Percentiles rank a stretch among this genome's conserved stretches.
Evolutionary conservation across 2,329 filamentous ascomycete genomes (phyloP).

Genomic region (Torrubiella hemipterigena): DNA sequence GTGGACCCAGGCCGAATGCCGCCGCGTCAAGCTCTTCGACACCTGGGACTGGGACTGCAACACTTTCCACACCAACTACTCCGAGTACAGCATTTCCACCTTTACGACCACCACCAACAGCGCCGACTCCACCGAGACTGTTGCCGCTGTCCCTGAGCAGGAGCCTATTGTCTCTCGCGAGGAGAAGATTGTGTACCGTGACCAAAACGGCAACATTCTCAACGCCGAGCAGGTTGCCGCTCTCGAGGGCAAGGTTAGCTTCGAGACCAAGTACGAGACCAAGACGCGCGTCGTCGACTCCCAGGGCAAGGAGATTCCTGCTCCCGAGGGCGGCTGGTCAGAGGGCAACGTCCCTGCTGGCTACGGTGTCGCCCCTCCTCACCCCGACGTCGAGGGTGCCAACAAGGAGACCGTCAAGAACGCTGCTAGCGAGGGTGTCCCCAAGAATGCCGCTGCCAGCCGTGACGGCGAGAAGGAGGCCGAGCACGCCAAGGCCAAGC

Average conservation of each 20-base stretch:
- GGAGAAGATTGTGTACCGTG: constrained; percentile 84
- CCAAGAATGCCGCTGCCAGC: constrained; percentile 31
- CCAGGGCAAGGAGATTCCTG: constrained; percentile 62
- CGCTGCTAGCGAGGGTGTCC: too few relatives aligned
- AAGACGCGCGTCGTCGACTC: constrained; percentile 73
- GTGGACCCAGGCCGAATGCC: constrained; percentile 86
- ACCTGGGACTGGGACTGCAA: constrained; percentile 99
- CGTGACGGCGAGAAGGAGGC: constrained; percentile 48
- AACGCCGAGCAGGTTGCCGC: constrained; percentile 71
- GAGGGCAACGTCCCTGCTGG: constrained; percentile 18
- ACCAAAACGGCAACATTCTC: constrained; percentile 84
- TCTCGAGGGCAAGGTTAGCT: constrained; percentile 85
- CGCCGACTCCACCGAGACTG: constrained; percentile 10
- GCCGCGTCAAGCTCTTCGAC: constrained; percentile 71
- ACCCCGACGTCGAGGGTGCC: constrained; percentile 49
- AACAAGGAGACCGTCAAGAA: constrained; percentile 43
- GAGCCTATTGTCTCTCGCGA: constrained; percentile 37
- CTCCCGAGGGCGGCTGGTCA: constrained; percentile 28
- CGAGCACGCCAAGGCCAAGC: constrained; percentile 44
- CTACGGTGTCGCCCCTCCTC: constrained; percentile 40
- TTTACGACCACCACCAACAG: constrained; percentile 14
- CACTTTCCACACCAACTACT: constrained; percentile 54
- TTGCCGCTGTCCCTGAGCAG: constrained; percentile 36
- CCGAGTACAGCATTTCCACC: constrained; percentile 5
- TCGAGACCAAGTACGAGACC: constrained; percentile 95